A percentile compares a stretch with the other conserved stretches of the same genome.
Conservation (phyloP, 306 rosid species). For the Castanopsis chinensis region DNA sequence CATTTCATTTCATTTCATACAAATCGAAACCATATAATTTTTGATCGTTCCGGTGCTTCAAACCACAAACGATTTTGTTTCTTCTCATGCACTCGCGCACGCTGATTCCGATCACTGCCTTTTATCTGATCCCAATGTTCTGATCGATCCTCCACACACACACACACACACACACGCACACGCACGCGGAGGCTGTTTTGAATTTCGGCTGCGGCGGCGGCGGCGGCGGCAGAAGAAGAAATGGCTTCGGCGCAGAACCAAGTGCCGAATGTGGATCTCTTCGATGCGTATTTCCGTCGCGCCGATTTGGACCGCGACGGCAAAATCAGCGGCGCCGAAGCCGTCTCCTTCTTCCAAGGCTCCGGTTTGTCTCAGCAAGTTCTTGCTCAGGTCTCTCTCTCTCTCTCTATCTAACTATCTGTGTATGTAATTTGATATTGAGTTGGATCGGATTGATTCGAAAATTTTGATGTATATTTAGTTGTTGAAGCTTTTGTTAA, state of each 20-base stretch:
- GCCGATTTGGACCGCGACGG: conserved; percentile 99
- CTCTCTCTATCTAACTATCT: not conserved
- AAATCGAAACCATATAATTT: no score
- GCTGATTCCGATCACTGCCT: no score
- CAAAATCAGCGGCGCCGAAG: conserved; percentile 89
- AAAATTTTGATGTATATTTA: conserved; percentile 1
- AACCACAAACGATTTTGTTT: no score
- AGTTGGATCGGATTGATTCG: conserved; percentile 16
- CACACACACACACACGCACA: no score
- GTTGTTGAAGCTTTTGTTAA: conserved; percentile 15
- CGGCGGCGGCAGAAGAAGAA: not conserved
- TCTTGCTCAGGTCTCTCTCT: conserved; percentile 71
- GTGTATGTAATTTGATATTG: not conserved
- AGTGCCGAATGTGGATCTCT: conserved; percentile 85
- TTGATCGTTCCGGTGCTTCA: no score
- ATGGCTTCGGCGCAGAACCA: conserved; percentile 72
- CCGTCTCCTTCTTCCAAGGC: conserved; percentile 93
- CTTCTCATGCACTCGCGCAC: no score
- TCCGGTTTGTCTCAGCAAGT: conserved; percentile 80
- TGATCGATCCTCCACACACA: no score
- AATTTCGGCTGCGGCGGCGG: no score
- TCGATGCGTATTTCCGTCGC: conserved; percentile 87
- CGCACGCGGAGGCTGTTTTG: no score
- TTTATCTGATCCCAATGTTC: no score
- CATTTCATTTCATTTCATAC: no score